A percentile compares a stretch with the other conserved stretches of the same genome.
Evolutionary conservation across 2,329 filamentous ascomycete species (phyloP).

Genomic region (Aspergillus latus): DNA sequence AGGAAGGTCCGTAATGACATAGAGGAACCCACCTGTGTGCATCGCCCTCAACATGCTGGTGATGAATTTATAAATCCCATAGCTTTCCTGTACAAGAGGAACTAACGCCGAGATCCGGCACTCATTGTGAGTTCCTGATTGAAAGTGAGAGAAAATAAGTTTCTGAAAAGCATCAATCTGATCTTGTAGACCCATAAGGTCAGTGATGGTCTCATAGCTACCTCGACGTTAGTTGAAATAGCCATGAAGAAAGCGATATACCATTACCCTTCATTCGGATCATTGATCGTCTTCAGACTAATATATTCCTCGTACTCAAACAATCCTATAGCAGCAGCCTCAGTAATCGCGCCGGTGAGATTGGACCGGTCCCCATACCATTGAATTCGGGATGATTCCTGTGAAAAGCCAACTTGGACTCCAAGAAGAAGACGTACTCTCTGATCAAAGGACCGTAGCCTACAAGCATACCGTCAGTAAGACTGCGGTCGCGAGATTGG

Average conservation of each 20-base stretch:
- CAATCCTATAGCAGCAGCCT: slow-evolving; percentile 52
- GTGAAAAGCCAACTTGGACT: slow-evolving; percentile 95
- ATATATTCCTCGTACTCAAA: slow-evolving; percentile 99
- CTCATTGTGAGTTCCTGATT: slow-evolving; percentile 88
- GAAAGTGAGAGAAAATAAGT: slow-evolving; percentile 95
- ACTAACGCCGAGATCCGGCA: slow-evolving; percentile 93
- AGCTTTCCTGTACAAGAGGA: slow-evolving; percentile 93
- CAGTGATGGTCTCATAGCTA: slow-evolving; percentile 85
- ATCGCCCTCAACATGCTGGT: slow-evolving; percentile 99
- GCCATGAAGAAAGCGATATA: not conserved
- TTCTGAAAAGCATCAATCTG: slow-evolving; percentile 99
- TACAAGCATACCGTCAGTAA: slow-evolving; percentile 25
- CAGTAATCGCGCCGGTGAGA: not conserved
- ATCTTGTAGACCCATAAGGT: slow-evolving; percentile 94
- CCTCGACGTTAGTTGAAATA: slow-evolving; percentile 23
- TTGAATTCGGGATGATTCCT: slow-evolving; percentile 97
- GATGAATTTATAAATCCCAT: slow-evolving; percentile 99
- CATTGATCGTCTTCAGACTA: slow-evolving; percentile 95
- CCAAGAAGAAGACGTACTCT: slow-evolving; percentile 94
- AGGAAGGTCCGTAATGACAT: not conserved
- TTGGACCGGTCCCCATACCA: slow-evolving; percentile 50
- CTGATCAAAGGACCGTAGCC: slow-evolving; percentile 87
- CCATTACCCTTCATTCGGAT: slow-evolving; percentile 87
- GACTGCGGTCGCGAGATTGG: not conserved
- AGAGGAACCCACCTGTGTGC: slow-evolving; percentile 72